These are phyloP conservation scores for Plantago coronopus DNA, from an alignment of 305 asterid species.

Conservation along the genomic window DNA sequence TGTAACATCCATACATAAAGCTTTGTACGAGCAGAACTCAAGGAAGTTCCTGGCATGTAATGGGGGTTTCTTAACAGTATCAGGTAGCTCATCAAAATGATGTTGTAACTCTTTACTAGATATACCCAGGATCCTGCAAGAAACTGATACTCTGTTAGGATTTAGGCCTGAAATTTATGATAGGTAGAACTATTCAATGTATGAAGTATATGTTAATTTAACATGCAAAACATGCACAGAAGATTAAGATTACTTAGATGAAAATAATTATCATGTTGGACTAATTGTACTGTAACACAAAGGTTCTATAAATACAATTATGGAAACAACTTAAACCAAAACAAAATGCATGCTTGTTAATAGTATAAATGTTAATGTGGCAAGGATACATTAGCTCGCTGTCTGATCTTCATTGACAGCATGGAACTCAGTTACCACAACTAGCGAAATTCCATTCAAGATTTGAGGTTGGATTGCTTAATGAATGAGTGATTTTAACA, in stretches of 20 bases:
- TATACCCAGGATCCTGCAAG: conserved; percentile 55
- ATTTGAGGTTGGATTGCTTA: too few relatives aligned
- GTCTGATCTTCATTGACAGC: too few relatives aligned
- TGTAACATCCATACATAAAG: conserved; percentile 43
- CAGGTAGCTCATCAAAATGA: conserved; percentile 58
- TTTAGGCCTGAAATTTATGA: conserved; percentile 10
- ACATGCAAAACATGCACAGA: conserved; percentile 1
- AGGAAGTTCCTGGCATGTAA: conserved; percentile 66
- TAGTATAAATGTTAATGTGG: too few relatives aligned
- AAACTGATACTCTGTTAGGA: conserved; percentile 17
- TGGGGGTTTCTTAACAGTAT: conserved; percentile 48
- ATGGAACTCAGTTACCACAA: too few relatives aligned
- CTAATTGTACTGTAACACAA: too few relatives aligned
- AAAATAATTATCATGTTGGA: too few relatives aligned
- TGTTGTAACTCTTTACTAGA: conserved; percentile 52
- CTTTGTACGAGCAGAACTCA: conserved; percentile 74
- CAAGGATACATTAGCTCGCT: too few relatives aligned
- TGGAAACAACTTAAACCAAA: too few relatives aligned
- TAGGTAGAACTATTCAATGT: background rate
- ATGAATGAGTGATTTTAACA: too few relatives aligned
- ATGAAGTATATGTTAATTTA: background rate
- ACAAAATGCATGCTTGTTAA: too few relatives aligned
- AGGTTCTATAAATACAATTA: too few relatives aligned
- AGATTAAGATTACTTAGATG: background rate
- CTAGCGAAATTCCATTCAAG: too few relatives aligned